Conservation (phyloP, 345 rosid genomes). For the Murraya paniculata region DNA sequence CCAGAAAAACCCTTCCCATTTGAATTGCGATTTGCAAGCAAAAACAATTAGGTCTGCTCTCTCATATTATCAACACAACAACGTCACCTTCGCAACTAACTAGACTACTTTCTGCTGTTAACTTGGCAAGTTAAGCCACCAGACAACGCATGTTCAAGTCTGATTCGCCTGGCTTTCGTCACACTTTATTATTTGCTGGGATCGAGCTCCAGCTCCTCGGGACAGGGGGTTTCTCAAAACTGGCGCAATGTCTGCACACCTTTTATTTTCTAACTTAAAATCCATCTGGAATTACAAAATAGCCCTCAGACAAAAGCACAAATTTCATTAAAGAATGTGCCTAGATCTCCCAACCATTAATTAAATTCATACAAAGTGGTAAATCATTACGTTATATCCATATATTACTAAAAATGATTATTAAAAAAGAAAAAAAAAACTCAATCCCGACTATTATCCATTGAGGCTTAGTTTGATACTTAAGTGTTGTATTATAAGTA, state of each 20-base stretch:
- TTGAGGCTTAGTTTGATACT: too few species aligned
- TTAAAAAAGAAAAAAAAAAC: too few species aligned
- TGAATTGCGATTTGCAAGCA: neutral
- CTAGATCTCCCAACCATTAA: too few species aligned
- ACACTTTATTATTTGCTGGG: neutral
- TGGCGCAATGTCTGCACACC: neutral
- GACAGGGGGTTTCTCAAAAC: neutral
- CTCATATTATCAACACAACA: neutral
- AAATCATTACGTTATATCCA: too few species aligned
- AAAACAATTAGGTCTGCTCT: neutral
- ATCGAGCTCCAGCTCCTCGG: neutral
- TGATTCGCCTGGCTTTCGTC: neutral
- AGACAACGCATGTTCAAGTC: neutral
- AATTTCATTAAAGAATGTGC: too few species aligned
- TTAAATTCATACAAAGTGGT: too few species aligned
- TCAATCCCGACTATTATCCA: too few species aligned
- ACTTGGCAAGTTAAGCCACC: neutral
- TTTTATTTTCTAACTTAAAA: neutral
- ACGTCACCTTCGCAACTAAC: neutral
- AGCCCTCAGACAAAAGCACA: neutral
- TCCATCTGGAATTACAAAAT: neutral
- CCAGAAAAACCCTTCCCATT: conserved; percentile 41
- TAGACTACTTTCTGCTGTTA: neutral
- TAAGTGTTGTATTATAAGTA: too few species aligned
- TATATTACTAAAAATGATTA: too few species aligned